Base-by-base conservation (phyloP, 805 yeast species). In the Zygosaccharomyces pseudorouxii region DNA sequence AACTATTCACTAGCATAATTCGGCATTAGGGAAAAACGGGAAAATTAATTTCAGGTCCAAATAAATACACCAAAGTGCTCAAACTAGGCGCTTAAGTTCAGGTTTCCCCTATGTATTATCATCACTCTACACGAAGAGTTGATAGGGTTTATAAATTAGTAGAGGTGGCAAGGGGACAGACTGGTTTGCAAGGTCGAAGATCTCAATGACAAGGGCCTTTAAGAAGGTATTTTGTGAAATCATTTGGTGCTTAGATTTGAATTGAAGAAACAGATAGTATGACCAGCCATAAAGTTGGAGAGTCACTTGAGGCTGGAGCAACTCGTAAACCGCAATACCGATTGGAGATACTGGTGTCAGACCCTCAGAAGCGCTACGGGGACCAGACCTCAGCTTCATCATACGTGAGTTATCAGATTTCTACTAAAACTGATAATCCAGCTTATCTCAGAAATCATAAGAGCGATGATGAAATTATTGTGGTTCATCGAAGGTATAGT, bases 401-500 rank as follows among this genome's bases (percentile, higher is more conserved):
- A 16, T 67, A 55, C 51, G 67, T 57, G 23, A 66, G 62, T 25
- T 65, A 60, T 48, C 68, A 64, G 40, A 64, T 62, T 9, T 63
- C 67, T 2, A 64, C 70, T 9, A 64, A 63, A 40, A 63, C 68
- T 1, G 51, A 59, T 37, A 57, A 59, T 48, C 58, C 61, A 27
- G 50, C 63, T 4, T 64, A 61, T 48, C 59, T 58, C 35, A 53
- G 56, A 25, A 49, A 52, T 38, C 48, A 51, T 48, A 52, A 43
- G 25, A 44, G 29, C 22, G 45, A 42, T 19, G 55, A 47, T 12
- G 54, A 46, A 8, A 56, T 63, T 8, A 59, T 62, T 16, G 68
- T 64, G 10, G 70, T 65, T 16, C 67, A 64, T 48, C 54, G 97
- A 57, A 75, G 99, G 45, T 92, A 87, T 66, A 86, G 92, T 4